phyloP scores from a whole-genome alignment of 2,329 filamentous ascomycete species.

The Aspergillus pseudonomiae region DNA sequence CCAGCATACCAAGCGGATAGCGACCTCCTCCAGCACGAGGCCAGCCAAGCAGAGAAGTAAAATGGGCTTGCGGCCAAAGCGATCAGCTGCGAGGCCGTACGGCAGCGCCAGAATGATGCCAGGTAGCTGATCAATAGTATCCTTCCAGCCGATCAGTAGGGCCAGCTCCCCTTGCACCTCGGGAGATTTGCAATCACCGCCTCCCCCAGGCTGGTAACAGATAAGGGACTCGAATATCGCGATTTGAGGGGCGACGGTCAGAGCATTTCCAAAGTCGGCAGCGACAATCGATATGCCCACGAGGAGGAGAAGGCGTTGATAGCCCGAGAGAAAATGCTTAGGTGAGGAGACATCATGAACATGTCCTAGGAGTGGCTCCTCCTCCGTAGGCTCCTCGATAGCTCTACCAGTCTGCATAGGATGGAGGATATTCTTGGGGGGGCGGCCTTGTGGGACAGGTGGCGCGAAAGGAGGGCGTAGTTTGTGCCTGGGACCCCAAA shows the following conservation, averaged over 20 bases:
- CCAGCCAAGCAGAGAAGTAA: constrained; percentile 28
- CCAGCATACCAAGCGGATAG: constrained; percentile 9
- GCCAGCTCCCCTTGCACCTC: constrained; percentile 35
- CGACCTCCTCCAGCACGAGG: constrained; percentile 14
- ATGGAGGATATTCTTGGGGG: too few species aligned
- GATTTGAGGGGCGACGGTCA: not conserved
- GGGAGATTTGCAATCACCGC: not conserved
- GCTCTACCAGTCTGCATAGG: too few species aligned
- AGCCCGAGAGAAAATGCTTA: too few species aligned
- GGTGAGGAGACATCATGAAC: too few species aligned
- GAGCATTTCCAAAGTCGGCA: not conserved
- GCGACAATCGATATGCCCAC: not conserved
- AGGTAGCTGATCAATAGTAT: constrained; percentile 31
- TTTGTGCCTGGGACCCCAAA: too few species aligned
- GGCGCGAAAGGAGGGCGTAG: too few species aligned
- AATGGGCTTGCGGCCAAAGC: constrained; percentile 32
- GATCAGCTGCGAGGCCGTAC: constrained; percentile 34
- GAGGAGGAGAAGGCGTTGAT: not conserved
- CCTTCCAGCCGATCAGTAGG: constrained; percentile 32
- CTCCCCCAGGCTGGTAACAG: not conserved
- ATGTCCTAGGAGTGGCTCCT: too few species aligned
- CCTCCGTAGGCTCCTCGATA: too few species aligned
- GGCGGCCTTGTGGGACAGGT: too few species aligned
- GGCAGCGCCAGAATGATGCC: constrained; percentile 26
- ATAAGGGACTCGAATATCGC: not conserved